Conservation (phyloP, 495 filamentous ascomycete genomes). For the Neurospora tetrasperma region DNA sequence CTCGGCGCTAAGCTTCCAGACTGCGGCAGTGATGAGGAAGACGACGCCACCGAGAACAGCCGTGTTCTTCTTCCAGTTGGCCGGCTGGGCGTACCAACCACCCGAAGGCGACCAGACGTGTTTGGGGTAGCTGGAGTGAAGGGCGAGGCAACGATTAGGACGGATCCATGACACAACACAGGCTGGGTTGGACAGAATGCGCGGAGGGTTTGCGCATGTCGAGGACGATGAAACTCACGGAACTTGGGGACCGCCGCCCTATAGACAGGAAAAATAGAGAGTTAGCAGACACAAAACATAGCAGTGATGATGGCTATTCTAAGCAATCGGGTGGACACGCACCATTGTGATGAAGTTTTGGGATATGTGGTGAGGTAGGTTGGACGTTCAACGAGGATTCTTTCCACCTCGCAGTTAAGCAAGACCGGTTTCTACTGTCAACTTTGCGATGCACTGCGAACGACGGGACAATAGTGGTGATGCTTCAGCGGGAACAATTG, state of each 20-base stretch:
- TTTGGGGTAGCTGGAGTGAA: slow-evolving; percentile 71
- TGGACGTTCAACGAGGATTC: not conserved
- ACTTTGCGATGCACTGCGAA: not conserved
- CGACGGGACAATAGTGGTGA: not conserved
- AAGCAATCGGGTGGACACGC: slow-evolving; percentile 4
- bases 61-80: slow-evolving; percentile 93
- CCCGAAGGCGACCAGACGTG: slow-evolving; percentile 98
- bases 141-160: slow-evolving; percentile 5
- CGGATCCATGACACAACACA: not conserved
- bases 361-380: slow-evolving; percentile 4
- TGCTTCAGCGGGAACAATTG: not conserved
- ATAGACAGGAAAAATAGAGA: not conserved
- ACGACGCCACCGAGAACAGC: slow-evolving; percentile 67
- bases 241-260: slow-evolving; percentile 76
- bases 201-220: slow-evolving; percentile 7
- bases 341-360: slow-evolving; percentile 23
- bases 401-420: not conserved
- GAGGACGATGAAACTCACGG: slow-evolving; percentile 52
- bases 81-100: slow-evolving; percentile 91
- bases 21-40: slow-evolving; percentile 60
- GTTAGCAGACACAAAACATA: not conserved
- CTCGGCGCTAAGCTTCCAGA: slow-evolving; percentile 76
- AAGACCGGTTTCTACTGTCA: not conserved
- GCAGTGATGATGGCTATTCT: not conserved
- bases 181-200: not conserved